Percentiles rank a stretch among this genome's conserved stretches.
phyloP scores from a whole-genome alignment of 257 asterid genomes.

The Rauvolfia tetraphylla region DNA sequence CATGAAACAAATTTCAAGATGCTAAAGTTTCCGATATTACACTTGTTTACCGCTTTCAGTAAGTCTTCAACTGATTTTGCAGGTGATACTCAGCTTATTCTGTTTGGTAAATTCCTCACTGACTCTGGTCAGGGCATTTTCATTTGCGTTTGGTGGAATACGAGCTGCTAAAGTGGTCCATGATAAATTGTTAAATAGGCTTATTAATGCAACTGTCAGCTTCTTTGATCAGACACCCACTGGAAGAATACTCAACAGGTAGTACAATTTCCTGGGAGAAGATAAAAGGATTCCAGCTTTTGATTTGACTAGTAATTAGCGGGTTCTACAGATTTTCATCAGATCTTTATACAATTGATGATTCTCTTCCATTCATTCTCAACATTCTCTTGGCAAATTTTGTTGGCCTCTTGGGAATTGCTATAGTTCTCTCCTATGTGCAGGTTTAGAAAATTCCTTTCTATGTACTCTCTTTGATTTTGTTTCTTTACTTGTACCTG shows the following conservation, averaged over 20 bases:
- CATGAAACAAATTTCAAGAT: background rate
- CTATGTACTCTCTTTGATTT: background rate
- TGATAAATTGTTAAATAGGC: conserved; percentile 52
- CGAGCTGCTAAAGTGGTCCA: conserved; percentile 82
- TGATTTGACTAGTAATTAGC: conserved; percentile 10
- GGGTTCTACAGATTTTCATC: conserved; percentile 68
- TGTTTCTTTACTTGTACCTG: conserved; percentile 5
- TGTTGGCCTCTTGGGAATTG: conserved; percentile 82
- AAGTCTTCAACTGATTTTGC: conserved; percentile 18
- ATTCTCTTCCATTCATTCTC: conserved; percentile 95
- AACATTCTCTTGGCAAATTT: conserved; percentile 93
- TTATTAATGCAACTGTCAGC: conserved; percentile 63
- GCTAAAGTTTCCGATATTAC: background rate
- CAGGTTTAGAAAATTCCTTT: conserved; percentile 46
- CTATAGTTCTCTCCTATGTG: conserved; percentile 67
- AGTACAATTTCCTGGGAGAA: conserved; percentile 21
- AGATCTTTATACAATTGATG: conserved; percentile 93
- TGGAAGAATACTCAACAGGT: conserved; percentile 97
- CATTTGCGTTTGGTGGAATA: conserved; percentile 91
- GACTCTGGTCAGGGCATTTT: conserved; percentile 83
- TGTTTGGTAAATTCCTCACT: conserved; percentile 70
- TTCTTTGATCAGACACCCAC: conserved; percentile 88
- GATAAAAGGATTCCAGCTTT: conserved; percentile 1
- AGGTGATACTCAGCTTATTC: conserved; percentile 69
- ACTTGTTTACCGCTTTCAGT: background rate